Evolutionary conservation across 257 asterid genomes (phyloP).

Genomic region (Solanum infundibuliforme): DNA sequence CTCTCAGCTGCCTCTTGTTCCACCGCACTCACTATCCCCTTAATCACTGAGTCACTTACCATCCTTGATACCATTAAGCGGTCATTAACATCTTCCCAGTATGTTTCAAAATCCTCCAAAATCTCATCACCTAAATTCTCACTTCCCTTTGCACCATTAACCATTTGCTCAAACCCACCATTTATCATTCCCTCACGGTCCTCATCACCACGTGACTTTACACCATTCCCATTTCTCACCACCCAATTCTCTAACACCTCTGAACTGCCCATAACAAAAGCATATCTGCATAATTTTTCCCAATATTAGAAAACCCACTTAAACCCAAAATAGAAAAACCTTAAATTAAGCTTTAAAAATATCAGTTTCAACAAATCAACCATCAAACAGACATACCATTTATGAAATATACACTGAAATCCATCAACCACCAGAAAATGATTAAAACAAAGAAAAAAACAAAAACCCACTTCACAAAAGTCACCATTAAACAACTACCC

Average conservation of each 20-base stretch:
- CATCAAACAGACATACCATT: not conserved
- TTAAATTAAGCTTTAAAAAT: not conserved
- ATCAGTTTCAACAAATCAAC: not conserved
- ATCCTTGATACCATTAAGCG: conserved; percentile 61
- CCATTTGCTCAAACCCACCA: conserved; percentile 5
- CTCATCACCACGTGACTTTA: conserved; percentile 5
- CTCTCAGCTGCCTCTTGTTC: conserved; percentile 74
- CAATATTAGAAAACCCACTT: not conserved
- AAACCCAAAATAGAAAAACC: not conserved
- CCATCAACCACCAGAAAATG: not conserved
- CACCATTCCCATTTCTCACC: conserved; percentile 5
- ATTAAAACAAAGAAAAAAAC: not conserved
- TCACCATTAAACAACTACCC: not conserved
- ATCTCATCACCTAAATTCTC: conserved; percentile 55
- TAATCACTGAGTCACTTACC: conserved; percentile 80
- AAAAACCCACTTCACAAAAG: not conserved
- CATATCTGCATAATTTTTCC: not conserved
- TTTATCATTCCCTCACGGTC: not conserved
- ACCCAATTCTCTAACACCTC: conserved; percentile 18
- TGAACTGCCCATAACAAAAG: conserved; percentile 20
- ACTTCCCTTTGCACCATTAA: conserved; percentile 15
- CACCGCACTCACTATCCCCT: conserved; percentile 85
- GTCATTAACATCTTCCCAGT: conserved; percentile 60
- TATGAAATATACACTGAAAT: not conserved
- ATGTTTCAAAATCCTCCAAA: conserved; percentile 63